These are phyloP conservation scores for Neofusicoccum kwambonambiense DNA, from an alignment of 2,329 filamentous ascomycete genomes.

Conservation along the genomic window DNA sequence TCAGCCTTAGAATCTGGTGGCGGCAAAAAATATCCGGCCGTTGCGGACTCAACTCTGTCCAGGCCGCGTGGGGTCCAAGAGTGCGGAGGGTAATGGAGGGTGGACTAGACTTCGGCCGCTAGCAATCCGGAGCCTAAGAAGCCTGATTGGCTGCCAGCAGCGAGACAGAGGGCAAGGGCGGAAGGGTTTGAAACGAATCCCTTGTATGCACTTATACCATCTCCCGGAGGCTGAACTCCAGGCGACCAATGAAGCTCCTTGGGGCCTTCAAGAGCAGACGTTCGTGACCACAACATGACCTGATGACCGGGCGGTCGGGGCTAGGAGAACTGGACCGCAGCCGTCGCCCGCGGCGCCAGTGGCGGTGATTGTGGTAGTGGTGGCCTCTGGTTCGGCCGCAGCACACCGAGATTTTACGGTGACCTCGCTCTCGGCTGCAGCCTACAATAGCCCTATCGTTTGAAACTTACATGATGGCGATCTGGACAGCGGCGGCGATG, in stretches of 20 bases:
- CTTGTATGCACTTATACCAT: not conserved
- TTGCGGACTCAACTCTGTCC: not conserved
- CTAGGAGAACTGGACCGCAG: not conserved
- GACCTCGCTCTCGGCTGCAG: not conserved
- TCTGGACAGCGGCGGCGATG: not conserved
- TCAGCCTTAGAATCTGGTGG: not conserved
- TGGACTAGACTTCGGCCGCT: not conserved
- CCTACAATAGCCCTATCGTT: not conserved
- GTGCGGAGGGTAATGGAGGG: not conserved
- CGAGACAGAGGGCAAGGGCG: not conserved
- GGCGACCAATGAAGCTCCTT: not conserved
- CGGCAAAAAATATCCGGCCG: not conserved
- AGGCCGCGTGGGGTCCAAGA: constrained; percentile 5
- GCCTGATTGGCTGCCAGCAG: not conserved
- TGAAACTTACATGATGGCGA: not conserved
- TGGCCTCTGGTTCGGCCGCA: not conserved
- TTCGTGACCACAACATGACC: not conserved
- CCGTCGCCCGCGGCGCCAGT: not conserved
- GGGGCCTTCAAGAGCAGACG: not conserved
- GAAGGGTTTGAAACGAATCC: not conserved
- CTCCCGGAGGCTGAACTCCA: not conserved
- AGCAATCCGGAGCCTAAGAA: not conserved
- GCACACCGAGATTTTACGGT: not conserved
- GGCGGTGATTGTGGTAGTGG: not conserved
- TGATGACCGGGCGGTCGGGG: not conserved